Percentiles rank a stretch among this genome's conserved stretches.
Conservation (phyloP, 1,284 basidiomycete genomes). For the Sporisorium reilianum region DNA sequence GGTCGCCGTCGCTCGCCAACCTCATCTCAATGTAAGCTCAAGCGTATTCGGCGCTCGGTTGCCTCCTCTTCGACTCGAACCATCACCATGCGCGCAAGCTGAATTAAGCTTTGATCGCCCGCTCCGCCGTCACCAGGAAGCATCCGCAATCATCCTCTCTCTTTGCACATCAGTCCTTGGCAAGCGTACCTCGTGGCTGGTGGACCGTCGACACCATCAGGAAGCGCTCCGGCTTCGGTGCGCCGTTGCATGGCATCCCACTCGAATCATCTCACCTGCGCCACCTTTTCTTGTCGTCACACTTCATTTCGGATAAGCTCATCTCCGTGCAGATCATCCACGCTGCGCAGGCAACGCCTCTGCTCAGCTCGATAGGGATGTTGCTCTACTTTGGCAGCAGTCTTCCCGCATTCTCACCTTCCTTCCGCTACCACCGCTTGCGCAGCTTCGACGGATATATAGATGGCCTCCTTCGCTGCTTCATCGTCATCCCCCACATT, state of each 20-base stretch:
- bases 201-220: no score
- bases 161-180: background rate
- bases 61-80: no score
- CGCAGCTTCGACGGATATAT: background rate
- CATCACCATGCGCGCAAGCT: no score
- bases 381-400: background rate
- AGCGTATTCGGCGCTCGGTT: background rate
- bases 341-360: background rate
- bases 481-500: background rate
- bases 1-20: no score
- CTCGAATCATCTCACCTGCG: background rate
- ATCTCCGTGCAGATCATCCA: constrained; percentile 6
- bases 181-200: no score
- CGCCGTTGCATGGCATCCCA: background rate
- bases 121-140: no score
- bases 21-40: background rate
- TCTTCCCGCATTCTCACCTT: background rate
- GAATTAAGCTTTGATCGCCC: no score
- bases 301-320: constrained; percentile 7
- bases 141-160: no score
- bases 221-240: no score
- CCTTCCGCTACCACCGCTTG: background rate
- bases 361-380: constrained; percentile 1
- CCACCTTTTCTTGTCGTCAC: background rate
- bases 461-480: background rate